These are phyloP conservation scores for Kodamaea sp. DNA, from an alignment of 1,139 yeast genomes.

Conservation along the genomic window DNA sequence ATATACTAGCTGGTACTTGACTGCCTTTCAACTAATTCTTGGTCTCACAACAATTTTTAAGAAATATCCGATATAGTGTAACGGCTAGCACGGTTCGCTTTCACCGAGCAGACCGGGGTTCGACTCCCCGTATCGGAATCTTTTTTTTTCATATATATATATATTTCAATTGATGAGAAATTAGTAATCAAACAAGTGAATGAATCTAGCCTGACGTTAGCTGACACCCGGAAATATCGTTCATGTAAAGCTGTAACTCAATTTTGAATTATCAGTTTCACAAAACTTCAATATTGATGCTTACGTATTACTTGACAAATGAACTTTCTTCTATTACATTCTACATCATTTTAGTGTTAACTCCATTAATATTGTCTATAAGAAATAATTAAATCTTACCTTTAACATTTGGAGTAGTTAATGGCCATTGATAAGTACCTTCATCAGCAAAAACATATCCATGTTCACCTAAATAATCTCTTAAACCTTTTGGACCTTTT, in stretches of 20 bases:
- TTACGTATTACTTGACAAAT: too few relatives aligned
- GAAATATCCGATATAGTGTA: slow-evolving; percentile 64
- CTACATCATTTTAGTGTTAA: not conserved
- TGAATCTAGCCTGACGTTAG: too few relatives aligned
- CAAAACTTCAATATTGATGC: too few relatives aligned
- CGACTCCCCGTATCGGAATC: slow-evolving; percentile 76
- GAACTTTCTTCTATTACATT: not conserved
- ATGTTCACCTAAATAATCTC: slow-evolving; percentile 58
- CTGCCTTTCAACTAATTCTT: too few relatives aligned
- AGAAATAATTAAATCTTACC: slow-evolving; percentile 25
- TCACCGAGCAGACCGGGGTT: slow-evolving; percentile 83
- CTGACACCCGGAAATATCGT: too few relatives aligned
- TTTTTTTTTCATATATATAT: too few relatives aligned
- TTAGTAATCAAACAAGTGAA: too few relatives aligned
- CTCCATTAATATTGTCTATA: not conserved
- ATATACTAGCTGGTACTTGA: too few relatives aligned
- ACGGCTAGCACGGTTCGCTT: slow-evolving; percentile 84
- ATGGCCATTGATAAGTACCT: slow-evolving; percentile 78
- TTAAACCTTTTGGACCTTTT: slow-evolving; percentile 75
- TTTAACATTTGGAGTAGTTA: slow-evolving; percentile 55
- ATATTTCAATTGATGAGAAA: too few relatives aligned
- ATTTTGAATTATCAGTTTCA: too few relatives aligned
- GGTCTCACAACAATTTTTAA: too few relatives aligned
- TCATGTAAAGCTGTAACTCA: too few relatives aligned
- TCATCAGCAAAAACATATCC: slow-evolving; percentile 64